These are phyloP conservation scores for Pichia scutulata DNA, from an alignment of 805 yeast genomes.

Conservation along the genomic window DNA sequence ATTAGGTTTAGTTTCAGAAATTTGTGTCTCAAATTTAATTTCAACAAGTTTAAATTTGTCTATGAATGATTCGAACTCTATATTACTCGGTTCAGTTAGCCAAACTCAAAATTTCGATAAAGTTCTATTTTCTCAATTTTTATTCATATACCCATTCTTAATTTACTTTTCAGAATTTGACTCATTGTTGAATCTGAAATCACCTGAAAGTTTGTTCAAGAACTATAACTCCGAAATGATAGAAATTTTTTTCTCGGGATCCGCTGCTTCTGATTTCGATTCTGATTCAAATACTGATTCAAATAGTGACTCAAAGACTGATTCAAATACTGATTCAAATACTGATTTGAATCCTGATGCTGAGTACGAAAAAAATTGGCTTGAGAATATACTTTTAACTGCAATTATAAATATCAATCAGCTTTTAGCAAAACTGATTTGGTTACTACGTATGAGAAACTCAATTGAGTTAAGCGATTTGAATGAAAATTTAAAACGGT, in stretches of 20 bases:
- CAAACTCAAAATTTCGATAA: slow-evolving; percentile 3
- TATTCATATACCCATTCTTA: slow-evolving; percentile 34
- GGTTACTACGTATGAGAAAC: slow-evolving; percentile 23
- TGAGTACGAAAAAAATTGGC: slow-evolving; percentile 20
- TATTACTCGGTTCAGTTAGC: neutral
- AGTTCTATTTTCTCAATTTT: slow-evolving; percentile 19
- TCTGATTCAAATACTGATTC: neutral
- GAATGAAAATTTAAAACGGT: slow-evolving; percentile 9
- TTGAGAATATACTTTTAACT: slow-evolving; percentile 33
- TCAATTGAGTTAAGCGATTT: slow-evolving; percentile 6
- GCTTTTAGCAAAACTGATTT: slow-evolving; percentile 31
- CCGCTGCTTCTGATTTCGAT: neutral
- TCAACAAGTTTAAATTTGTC: neutral
- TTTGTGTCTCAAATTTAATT: slow-evolving; percentile 5
- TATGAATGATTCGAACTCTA: neutral
- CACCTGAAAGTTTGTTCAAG: slow-evolving; percentile 33
- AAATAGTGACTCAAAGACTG: neutral
- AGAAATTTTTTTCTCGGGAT: slow-evolving; percentile 1
- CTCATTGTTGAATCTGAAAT: slow-evolving; percentile 29
- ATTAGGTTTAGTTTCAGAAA: slow-evolving; percentile 19
- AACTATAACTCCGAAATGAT: slow-evolving; percentile 22
- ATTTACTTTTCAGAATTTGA: slow-evolving; percentile 30
- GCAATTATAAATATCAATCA: slow-evolving; percentile 32
- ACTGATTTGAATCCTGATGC: neutral
- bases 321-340: neutral